A percentile compares a stretch with the other conserved stretches of the same genome.
Conservation (phyloP, 2,329 filamentous ascomycete genomes). For the Aspergillus fructus region DNA sequence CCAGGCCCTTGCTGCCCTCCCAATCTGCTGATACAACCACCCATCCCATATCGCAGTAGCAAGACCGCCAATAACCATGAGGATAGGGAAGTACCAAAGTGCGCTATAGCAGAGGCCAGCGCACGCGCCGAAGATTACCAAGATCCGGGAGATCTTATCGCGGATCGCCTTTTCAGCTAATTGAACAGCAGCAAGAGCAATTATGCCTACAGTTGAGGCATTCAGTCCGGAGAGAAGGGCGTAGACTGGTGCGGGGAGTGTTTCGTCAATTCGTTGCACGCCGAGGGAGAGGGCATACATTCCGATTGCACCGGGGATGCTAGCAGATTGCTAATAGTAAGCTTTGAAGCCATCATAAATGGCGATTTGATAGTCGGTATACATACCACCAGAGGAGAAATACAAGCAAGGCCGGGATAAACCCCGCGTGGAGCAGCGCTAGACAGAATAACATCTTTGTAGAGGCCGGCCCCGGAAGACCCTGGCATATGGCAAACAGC, state of each 20-base stretch:
- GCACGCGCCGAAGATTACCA: conserved; percentile 63
- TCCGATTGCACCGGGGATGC: conserved; percentile 67
- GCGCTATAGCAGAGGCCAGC: conserved; percentile 70
- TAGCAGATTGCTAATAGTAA: conserved; percentile 21
- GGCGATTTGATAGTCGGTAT: background rate
- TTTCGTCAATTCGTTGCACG: conserved; percentile 58
- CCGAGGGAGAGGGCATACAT: conserved; percentile 69
- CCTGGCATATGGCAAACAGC: conserved; percentile 68
- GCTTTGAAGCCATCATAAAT: no score
- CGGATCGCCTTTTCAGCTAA: conserved; percentile 67
- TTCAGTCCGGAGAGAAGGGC: conserved; percentile 71
- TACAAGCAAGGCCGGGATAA: conserved; percentile 56
- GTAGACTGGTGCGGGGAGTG: conserved; percentile 63
- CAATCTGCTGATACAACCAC: conserved; percentile 49
- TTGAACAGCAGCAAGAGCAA: conserved; percentile 68
- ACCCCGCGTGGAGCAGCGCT: conserved; percentile 62
- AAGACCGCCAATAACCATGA: conserved; percentile 59
- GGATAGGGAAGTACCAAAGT: conserved; percentile 70
- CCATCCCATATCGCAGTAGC: conserved; percentile 58
- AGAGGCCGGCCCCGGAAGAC: conserved; percentile 64
- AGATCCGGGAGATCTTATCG: conserved; percentile 60
- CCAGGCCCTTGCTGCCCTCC: conserved; percentile 29
- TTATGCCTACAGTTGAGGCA: conserved; percentile 69
- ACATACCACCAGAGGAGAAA: conserved; percentile 65
- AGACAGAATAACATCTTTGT: conserved; percentile 73